These are phyloP conservation scores for Sanguinoderma infundibulare DNA, from an alignment of 1,284 basidiomycete genomes.

Conservation along the genomic window DNA sequence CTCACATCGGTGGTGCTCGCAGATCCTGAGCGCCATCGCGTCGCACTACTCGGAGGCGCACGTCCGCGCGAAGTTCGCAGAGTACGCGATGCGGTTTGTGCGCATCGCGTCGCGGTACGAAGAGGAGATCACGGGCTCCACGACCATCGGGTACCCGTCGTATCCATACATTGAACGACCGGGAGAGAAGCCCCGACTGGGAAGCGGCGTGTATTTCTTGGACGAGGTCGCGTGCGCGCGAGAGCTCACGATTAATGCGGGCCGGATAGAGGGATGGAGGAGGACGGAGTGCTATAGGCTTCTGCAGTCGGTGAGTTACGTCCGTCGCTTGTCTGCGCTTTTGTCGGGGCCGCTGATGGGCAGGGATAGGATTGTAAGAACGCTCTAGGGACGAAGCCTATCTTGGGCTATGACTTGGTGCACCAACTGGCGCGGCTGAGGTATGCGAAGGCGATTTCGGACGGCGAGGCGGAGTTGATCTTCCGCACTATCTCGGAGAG, in stretches of 20 bases:
- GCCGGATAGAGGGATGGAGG: slow-evolving; percentile 83
- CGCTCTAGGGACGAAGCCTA: slow-evolving; percentile 46
- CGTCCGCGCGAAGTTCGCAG: slow-evolving; percentile 79
- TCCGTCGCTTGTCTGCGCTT: neutral
- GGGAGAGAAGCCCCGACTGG: slow-evolving; percentile 49
- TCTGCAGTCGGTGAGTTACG: slow-evolving; percentile 54
- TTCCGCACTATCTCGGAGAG: slow-evolving; percentile 74
- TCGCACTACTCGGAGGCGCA: slow-evolving; percentile 80
- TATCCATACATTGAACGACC: slow-evolving; percentile 46
- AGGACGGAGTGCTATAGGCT: slow-evolving; percentile 69
- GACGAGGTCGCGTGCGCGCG: slow-evolving; percentile 63
- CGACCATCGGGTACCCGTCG: slow-evolving; percentile 67
- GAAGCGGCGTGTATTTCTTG: slow-evolving; percentile 70
- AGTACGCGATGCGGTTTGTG: slow-evolving; percentile 79
- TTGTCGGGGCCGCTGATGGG: neutral
- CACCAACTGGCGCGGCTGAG: slow-evolving; percentile 78
- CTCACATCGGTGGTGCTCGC: neutral
- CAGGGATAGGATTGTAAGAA: slow-evolving; percentile 58
- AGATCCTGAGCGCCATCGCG: slow-evolving; percentile 74
- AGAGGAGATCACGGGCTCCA: slow-evolving; percentile 67
- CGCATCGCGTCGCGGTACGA: slow-evolving; percentile 81
- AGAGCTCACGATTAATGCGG: slow-evolving; percentile 71
- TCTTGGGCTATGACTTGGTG: slow-evolving; percentile 69
- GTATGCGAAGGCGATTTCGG: slow-evolving; percentile 60
- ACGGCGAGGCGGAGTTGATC: slow-evolving; percentile 76